Evolutionary conservation across 371 early-diverging fungal species (phyloP), one percentile per base, ranked within the genome.

Genomic region (Cokeromyces recurvatus): DNA sequence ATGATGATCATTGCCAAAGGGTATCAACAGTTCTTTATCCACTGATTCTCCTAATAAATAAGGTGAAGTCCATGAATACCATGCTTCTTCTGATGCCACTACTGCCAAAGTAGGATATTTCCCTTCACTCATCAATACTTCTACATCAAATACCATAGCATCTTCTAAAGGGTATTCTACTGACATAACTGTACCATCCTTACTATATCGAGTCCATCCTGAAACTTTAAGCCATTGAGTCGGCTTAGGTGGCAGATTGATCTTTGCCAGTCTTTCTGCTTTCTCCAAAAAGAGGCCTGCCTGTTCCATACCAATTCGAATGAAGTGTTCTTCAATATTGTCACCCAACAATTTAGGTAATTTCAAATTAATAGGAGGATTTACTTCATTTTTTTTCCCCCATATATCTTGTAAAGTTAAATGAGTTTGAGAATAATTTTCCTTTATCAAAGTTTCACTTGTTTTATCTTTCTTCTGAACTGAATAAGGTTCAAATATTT

Each of bases 11-110:
- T 32, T 27, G 27, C 71, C 74, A 42, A 92, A 53, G 3, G 90
- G 86, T 23, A 95, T 86, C 47, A 94, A 62, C 36, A 76, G 79
- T 19, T 65, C 67, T 15, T 59, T 60, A 7, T 51, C 46, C 4
- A 59, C 17, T 17, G 69, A 66, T 23, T 80, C 68, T 6, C 72
- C 70, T 19, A 60, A 66, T 8, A 68, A 29, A 57, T 61, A 69
- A 7, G 97, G 95, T 8, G 95, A 88, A 14, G 86, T 76, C 97
- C 97, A 98, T 19, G 86, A 74, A 66, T 96, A 98, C 97, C 96
- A 95, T 7, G 82, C 81, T 17, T 70, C 59, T 3, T 62, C 41
- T 0, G 92, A 83, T 14, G 80, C 82, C 0, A 94, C 98, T 1
- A 79, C 78, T 0, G 98, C 98, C 45, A 98, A 60, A 2, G 88